Evolutionary conservation across 441 rosid genomes (phyloP).

Genomic region (Kokia cookei): DNA sequence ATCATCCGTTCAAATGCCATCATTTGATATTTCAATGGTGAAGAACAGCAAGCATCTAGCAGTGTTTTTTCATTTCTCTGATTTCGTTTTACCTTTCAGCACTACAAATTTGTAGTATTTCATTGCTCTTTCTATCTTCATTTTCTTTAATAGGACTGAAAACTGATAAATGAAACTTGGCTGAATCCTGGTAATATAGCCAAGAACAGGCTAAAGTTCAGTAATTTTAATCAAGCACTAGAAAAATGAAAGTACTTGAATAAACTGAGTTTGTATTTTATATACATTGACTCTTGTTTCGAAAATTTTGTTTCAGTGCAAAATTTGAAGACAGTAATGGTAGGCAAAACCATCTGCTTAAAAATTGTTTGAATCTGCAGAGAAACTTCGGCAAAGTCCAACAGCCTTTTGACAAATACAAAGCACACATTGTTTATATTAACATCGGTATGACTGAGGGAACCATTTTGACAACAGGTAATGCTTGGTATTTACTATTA

Average conservation of each 20-base stretch:
- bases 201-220: too few relatives aligned
- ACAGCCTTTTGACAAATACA: not conserved
- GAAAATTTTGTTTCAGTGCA: not conserved
- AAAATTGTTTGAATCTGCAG: not conserved
- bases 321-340: not conserved
- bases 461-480: constrained; percentile 24
- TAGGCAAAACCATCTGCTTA: not conserved
- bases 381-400: not conserved
- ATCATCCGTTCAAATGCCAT: constrained; percentile 38
- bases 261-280: too few relatives aligned
- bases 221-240: too few relatives aligned
- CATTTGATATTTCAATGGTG: constrained; percentile 61
- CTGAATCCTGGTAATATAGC: too few relatives aligned
- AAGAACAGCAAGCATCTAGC: constrained; percentile 25
- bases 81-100: not conserved
- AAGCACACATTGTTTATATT: not conserved
- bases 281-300: not conserved
- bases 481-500: constrained; percentile 28
- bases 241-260: too few relatives aligned
- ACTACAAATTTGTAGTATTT: not conserved
- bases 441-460: constrained; percentile 16
- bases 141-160: not conserved
- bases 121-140: not conserved
- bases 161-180: not conserved
- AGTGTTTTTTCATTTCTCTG: constrained; percentile 87